Evolutionary conservation across 1,139 yeast genomes (phyloP), one percentile per base, ranked within the genome.

Genomic region (Magnusiomyces magnusii): DNA sequence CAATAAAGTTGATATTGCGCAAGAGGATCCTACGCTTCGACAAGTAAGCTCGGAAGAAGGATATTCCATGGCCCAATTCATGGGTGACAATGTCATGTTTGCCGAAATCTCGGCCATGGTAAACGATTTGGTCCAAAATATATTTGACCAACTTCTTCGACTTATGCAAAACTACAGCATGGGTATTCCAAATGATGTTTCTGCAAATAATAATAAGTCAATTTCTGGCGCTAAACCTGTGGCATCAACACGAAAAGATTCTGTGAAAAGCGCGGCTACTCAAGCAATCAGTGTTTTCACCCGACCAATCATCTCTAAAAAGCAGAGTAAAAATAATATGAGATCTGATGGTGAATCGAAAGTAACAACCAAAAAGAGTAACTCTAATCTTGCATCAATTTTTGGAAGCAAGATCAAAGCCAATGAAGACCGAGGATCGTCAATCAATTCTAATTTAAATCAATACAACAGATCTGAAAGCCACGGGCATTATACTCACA

Each of bases 31-130:
- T 71, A 66, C 60, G 56, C 19, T 5, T 19, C 57, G 66, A 51
- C 87, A 86, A 69, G 90, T 90, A 15, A 79, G 88, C 57, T 85
- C 80, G 65, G 95, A 88, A 67, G 96, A 89, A 69, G 97, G 96
- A 57, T 79, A 80, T 64, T 82, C 81, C 57, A 79, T 89, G 65
- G 95, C 96, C 42, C 80, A 80, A 64, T 80, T 81, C 63, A 84
- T 82, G 68, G 65, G 77, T 69, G n/a, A 34, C 7, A 79, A 82
- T 65, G 87, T 96, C 64, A 87, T 88, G 51, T 95, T 92, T 70
- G 79, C 91, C 68, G 99, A 93, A 74, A 89, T 98, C 1, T 85
- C 93, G 58, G 99, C 99, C 41, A 91, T 93, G 76, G 92, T 87
- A 71, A 84, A 96, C 65, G 84, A 90, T 71, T 92, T 93, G 68